Conservation (phyloP, 2,329 filamentous ascomycete species). For the Ascosphaera apis region DNA sequence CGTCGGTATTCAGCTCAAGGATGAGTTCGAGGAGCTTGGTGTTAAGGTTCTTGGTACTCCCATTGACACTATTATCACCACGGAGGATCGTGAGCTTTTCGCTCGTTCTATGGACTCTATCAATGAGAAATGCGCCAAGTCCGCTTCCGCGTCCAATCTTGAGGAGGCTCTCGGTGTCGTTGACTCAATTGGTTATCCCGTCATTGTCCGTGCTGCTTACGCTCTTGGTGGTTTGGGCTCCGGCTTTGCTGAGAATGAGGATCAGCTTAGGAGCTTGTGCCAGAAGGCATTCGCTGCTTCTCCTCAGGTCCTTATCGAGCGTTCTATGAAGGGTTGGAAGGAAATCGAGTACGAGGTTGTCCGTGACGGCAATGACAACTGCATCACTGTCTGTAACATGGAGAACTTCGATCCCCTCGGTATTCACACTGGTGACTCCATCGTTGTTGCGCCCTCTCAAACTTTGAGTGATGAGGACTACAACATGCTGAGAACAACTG, state of each 20-base stretch:
- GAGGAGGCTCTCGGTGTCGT: slow-evolving; percentile 79
- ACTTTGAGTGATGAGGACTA: slow-evolving; percentile 95
- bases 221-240: slow-evolving; percentile 85
- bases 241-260: slow-evolving; percentile 78
- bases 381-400: slow-evolving; percentile 99
- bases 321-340: slow-evolving; percentile 99
- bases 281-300: slow-evolving; percentile 86
- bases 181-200: slow-evolving; percentile 79
- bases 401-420: slow-evolving; percentile 98
- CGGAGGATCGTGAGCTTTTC: slow-evolving; percentile 92
- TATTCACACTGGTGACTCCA: slow-evolving; percentile 94
- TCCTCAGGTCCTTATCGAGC: slow-evolving; percentile 87
- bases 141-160: slow-evolving; percentile 68
- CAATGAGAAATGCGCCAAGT: slow-evolving; percentile 93
- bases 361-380: slow-evolving; percentile 86
- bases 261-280: slow-evolving; percentile 67
- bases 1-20: slow-evolving; percentile 91
- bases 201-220: slow-evolving; percentile 92
- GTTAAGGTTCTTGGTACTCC: slow-evolving; percentile 90
- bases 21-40: slow-evolving; percentile 80
- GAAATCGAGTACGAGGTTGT: slow-evolving; percentile 99
- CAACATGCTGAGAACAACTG: slow-evolving; percentile 94
- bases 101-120: slow-evolving; percentile 97
- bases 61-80: slow-evolving; percentile 95
- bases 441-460: slow-evolving; percentile 91